phyloP scores from a whole-genome alignment of 495 filamentous ascomycete genomes.

The Hypoxylon intermedium region DNA sequence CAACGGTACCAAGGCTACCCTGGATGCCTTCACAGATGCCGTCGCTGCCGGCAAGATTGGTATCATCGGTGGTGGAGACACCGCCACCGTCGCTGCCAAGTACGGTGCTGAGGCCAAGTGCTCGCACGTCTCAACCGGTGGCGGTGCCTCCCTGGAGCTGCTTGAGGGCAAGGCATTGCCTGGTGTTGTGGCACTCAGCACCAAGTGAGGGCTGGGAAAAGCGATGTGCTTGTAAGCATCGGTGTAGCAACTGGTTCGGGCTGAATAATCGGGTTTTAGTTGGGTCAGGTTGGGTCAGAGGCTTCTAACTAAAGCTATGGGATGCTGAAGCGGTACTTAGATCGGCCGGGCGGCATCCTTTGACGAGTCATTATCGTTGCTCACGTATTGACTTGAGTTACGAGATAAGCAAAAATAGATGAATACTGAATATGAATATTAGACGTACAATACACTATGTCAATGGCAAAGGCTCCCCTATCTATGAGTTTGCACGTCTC shows the following conservation, averaged over 20 bases:
- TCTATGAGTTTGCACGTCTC: no score
- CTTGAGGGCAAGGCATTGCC: conserved; percentile 97
- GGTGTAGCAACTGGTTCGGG: background rate
- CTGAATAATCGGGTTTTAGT: conserved; percentile 32
- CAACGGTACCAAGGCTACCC: conserved; percentile 84
- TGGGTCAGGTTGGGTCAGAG: background rate
- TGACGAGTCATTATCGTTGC: no score
- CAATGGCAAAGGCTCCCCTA: no score
- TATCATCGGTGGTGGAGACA: conserved; percentile 98
- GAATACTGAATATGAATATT: conserved; percentile 38
- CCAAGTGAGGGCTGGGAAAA: conserved; percentile 49
- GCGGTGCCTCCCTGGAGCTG: conserved; percentile 93
- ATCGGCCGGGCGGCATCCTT: conserved; percentile 19
- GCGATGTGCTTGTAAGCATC: conserved; percentile 20
- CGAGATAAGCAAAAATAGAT: conserved; percentile 26
- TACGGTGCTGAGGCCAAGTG: conserved; percentile 94
- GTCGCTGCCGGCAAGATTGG: conserved; percentile 84
- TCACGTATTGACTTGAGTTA: background rate
- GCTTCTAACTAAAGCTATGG: conserved; percentile 14
- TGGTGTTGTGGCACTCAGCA: conserved; percentile 88
- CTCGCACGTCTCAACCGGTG: conserved; percentile 96
- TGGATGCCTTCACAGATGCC: conserved; percentile 84
- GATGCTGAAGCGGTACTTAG: conserved; percentile 12
- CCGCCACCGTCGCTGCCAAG: conserved; percentile 96
- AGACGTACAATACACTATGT: no score